A percentile compares a stretch with the other conserved stretches of the same genome.
Evolutionary conservation across 208 protist genomes (phyloP).

Genomic region (Trypanosoma conorhini): DNA sequence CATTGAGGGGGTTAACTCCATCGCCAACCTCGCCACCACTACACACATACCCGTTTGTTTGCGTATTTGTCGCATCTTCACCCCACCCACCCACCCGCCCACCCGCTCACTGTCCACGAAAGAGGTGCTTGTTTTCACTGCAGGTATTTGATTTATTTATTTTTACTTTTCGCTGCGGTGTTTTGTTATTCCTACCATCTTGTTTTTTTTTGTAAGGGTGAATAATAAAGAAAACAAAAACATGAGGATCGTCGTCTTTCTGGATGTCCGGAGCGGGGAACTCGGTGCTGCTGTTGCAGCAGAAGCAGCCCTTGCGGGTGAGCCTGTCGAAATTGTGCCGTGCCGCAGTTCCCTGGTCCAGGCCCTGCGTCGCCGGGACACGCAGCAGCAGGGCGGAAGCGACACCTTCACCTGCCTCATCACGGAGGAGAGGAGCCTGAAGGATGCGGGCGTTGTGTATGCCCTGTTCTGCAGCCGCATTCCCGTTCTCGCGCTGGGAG

Average conservation of each 20-base stretch:
- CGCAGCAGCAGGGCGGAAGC: neutral
- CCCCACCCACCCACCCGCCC: too few relatives aligned
- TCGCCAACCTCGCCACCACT: neutral
- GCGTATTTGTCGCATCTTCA: neutral
- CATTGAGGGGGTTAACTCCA: neutral
- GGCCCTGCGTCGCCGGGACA: neutral
- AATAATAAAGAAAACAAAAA: neutral
- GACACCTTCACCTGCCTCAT: constrained; percentile 63
- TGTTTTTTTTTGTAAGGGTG: constrained; percentile 17
- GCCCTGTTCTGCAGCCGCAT: constrained; percentile 58
- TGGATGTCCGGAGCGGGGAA: constrained; percentile 13
- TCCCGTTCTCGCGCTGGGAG: constrained; percentile 35
- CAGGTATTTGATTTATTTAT: neutral
- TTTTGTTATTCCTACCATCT: constrained; percentile 24
- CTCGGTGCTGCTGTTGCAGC: constrained; percentile 10
- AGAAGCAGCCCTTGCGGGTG: constrained; percentile 6
- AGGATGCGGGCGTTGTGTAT: constrained; percentile 61
- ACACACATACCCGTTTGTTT: neutral
- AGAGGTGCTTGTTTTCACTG: constrained; percentile 14
- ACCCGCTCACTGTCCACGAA: neutral
- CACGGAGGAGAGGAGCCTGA: constrained; percentile 48
- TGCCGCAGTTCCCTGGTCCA: constrained; percentile 8
- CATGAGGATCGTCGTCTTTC: constrained; percentile 30
- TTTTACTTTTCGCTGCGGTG: neutral
- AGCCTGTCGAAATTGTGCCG: constrained; percentile 24